These are phyloP conservation scores for Termitomyces sp. DNA, from an alignment of 768 basidiomycete genomes.

Conservation along the genomic window DNA sequence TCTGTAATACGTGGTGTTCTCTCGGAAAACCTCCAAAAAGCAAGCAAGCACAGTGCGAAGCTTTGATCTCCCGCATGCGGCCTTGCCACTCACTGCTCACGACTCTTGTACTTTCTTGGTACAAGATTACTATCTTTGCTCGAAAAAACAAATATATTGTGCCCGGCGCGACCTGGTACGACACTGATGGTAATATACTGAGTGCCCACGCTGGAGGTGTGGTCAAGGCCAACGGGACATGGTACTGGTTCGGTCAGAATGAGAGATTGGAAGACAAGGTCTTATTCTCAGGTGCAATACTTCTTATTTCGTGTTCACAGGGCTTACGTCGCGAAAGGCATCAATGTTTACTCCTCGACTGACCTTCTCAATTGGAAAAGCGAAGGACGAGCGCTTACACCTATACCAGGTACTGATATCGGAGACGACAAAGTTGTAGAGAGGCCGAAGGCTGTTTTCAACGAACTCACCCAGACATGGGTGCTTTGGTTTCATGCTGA, in stretches of 20 bases:
- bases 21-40: no score
- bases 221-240: conserved; percentile 19
- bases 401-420: conserved; percentile 23
- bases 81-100: no score
- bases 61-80: no score
- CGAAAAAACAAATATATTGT: conserved; percentile 22
- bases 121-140: background rate
- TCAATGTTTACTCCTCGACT: conserved; percentile 24
- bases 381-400: conserved; percentile 21
- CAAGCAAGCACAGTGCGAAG: no score
- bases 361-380: conserved; percentile 27
- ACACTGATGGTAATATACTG: conserved; percentile 22
- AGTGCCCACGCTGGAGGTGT: conserved; percentile 25
- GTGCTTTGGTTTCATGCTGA: conserved; percentile 28
- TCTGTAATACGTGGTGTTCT: no score
- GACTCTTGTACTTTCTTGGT: background rate
- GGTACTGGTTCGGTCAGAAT: conserved; percentile 30
- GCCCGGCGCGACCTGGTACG: conserved; percentile 26
- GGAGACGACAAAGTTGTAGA: conserved; percentile 22
- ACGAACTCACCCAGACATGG: conserved; percentile 19
- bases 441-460: conserved; percentile 24
- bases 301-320: background rate
- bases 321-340: conserved; percentile 1
- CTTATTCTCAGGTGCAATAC: background rate
- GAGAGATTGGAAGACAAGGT: no score